Evolutionary conservation across 2,329 filamentous ascomycete genomes (phyloP), one percentile per base, ranked within the genome.

Genomic region (Emergomyces orientalis): DNA sequence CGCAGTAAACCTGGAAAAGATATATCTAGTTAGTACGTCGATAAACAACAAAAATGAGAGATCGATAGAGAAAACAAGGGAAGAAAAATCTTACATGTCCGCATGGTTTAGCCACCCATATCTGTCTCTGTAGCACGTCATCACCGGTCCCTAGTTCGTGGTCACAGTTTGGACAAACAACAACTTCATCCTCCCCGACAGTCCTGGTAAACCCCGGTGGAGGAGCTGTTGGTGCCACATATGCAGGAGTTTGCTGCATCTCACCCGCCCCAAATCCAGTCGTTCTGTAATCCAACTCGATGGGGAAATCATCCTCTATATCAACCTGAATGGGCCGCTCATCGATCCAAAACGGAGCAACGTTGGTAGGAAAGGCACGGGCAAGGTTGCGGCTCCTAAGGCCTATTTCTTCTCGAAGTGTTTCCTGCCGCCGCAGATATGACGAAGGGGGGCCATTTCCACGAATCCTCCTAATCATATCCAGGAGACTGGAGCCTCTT

Each of bases 21-120:
- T 59, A 65, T 56, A 58, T 51, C 65, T 25, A 63, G 55, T 49
- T 3, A 61, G 37, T 57, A 34, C 54, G 13, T 19, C 2, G 34
- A 52, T 56, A 22, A 37, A 52, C 3, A n/a, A 22, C 13, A 32
- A 47, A 69, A 41, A 68, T 63, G 47, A 19, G 52, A 47, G 39
- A 30, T 19, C 49, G 14, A 32, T 30, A 63, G 32, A 45, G 49
- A 52, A 80, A 49, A 25, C 13, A 13, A 27, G 22, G 47, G 22
- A 27, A 14, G 47, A 49, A 17, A 2, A 49, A 14, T 49, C 84
- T 75, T 82, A 97, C 94, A 78, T 99, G 94, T 67, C 94, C 94
- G 73, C 94, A 99, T 60, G 83, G 83, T 75, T 92, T 96, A 43
- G 94, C 82, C 0, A 94, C 88, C 91, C 92, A 97, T 65, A 97